Evolutionary conservation across 2,329 filamentous ascomycete genomes (phyloP), one percentile per base, ranked within the genome.

Genomic region (Calycina herbarum): DNA sequence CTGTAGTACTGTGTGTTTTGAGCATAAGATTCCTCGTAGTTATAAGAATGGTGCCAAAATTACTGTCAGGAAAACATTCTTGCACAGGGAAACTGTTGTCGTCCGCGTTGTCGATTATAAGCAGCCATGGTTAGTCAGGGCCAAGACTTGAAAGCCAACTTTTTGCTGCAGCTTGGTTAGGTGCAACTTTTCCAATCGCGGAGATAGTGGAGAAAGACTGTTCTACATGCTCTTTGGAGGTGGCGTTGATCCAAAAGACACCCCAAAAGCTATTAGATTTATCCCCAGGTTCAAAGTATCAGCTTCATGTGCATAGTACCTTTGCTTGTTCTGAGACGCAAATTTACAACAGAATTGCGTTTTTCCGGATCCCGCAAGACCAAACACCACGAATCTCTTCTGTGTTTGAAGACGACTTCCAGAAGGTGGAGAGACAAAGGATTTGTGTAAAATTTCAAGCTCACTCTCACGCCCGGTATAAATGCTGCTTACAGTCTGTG

Each of bases 21-120:
- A 31, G 15, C 17, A 57, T 48, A 68, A 20, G 76, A 59, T 79
- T 77, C 45, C 78, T 70, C 13, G 76, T 78, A 0, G 79, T 81
- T 1, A 81, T 68, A 2, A 80, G 63, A 31, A 79, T 73, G 57
- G 70, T 6, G 74, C 79, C 68, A 62, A 67, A n/a, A 70, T 66
- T 15, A 71, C 76, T 29, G 62, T 38, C 2, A 73, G 77, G 62
- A 76, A 76, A 48, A 63, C 75, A 57, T 57, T 70, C 40, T 65
- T 68, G 62, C 67, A 67, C 74, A 69, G 45, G 73, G 17, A 29
- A 3, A 13, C 70, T 63, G 5, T 74, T 71, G 64, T 79, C 73
- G 20, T 20, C 20, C 20, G 20, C 20, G 20, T 20, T 20, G 20
- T 20, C 20, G 20, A 20, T 20, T 20, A 63, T 82, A 78, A 0